phyloP scores from a whole-genome alignment of 208 protist species.

The Spironucleus salmonicida region DNA sequence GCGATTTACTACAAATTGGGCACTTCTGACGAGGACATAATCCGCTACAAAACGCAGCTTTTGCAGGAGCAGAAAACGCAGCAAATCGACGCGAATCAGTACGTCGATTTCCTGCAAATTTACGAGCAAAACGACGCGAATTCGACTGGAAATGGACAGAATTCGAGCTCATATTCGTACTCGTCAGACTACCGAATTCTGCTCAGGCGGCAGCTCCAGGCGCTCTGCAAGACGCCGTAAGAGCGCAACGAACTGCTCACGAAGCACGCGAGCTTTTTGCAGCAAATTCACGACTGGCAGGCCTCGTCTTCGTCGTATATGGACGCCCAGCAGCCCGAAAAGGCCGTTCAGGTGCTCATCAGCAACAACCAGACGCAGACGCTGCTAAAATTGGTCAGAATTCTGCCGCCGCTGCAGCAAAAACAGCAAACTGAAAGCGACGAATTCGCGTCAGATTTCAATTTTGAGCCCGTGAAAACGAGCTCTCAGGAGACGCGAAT shows the following conservation, averaged over 20 bases:
- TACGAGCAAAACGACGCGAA: background rate
- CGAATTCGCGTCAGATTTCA: background rate
- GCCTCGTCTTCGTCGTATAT: constrained; percentile 1
- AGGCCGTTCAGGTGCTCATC: constrained; percentile 10
- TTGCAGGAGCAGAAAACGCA: background rate
- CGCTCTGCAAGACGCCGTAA: background rate
- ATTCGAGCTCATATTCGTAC: background rate
- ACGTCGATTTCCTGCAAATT: background rate
- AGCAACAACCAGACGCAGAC: background rate
- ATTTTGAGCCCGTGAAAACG: background rate
- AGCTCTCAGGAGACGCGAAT: background rate
- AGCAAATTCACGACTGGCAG: background rate
- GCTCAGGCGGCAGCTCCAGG: background rate
- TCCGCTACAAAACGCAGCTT: background rate
- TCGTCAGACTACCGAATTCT: background rate
- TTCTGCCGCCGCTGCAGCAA: background rate
- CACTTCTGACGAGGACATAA: background rate
- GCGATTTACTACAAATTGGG: background rate
- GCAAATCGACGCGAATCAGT: background rate
- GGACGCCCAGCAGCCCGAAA: background rate
- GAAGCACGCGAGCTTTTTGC: constrained; percentile 2
- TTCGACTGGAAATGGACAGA: background rate
- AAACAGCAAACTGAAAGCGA: background rate
- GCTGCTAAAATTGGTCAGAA: background rate
- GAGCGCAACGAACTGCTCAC: background rate